Evolutionary conservation across 371 early-diverging fungal species (phyloP).

Genomic region (Entomophthora muscae): DNA sequence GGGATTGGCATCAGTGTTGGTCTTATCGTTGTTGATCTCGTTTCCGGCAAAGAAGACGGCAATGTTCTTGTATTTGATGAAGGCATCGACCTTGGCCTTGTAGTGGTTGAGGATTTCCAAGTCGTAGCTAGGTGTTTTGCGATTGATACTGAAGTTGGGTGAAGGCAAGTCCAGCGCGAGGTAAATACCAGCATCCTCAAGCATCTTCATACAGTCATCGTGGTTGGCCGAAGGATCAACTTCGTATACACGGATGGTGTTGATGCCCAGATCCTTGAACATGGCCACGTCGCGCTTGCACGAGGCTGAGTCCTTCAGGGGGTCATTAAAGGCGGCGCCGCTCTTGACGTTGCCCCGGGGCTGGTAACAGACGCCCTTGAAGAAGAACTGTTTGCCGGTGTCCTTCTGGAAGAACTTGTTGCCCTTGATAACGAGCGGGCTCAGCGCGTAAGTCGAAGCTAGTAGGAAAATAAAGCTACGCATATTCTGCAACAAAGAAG

Average conservation of each 20-base stretch:
- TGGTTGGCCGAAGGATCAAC: conserved; percentile 38
- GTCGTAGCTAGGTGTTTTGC: conserved; percentile 45
- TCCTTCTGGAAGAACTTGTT: conserved; percentile 50
- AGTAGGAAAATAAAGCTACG: background rate
- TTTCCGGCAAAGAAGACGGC: conserved; percentile 63
- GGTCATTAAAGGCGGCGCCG: conserved; percentile 49
- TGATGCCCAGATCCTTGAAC: conserved; percentile 49
- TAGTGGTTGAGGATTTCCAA: conserved; percentile 31
- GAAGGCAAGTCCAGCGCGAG: conserved; percentile 46
- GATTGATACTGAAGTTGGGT: conserved; percentile 41
- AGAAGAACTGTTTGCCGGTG: conserved; percentile 52
- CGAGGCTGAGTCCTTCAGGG: conserved; percentile 33
- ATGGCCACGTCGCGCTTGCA: conserved; percentile 47
- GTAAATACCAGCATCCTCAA: conserved; percentile 50
- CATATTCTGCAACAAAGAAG: too few relatives aligned
- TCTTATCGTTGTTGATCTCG: conserved; percentile 53
- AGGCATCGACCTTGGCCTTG: conserved; percentile 40
- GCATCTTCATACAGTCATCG: conserved; percentile 52
- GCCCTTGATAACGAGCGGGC: conserved; percentile 46
- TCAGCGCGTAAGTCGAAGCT: conserved; percentile 17
- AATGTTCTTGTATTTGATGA: conserved; percentile 40
- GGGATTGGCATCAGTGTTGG: conserved; percentile 45
- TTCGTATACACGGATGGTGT: conserved; percentile 63
- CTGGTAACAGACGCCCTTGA: conserved; percentile 66
- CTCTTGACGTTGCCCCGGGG: conserved; percentile 25